Evolutionary conservation across 106 monocot species (phyloP).

Genomic region (Ottelia alismoides): DNA sequence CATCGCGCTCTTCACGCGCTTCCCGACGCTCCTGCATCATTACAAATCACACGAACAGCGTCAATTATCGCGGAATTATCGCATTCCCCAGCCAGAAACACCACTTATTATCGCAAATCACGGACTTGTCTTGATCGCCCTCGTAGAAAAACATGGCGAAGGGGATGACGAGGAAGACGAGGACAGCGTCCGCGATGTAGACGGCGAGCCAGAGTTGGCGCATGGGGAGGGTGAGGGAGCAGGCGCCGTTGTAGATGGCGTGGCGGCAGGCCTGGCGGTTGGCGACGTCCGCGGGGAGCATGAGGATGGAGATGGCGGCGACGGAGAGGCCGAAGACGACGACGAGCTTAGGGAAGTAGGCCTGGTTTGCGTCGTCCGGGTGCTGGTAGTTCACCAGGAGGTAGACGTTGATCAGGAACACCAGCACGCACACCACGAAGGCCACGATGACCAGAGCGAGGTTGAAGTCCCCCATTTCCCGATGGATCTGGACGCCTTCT

Average conservation of each 20-base stretch:
- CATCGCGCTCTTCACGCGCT: slow-evolving; percentile 65
- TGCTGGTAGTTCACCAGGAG: slow-evolving; percentile 92
- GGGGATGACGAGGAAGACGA: slow-evolving; percentile 87
- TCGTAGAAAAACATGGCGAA: slow-evolving; percentile 99
- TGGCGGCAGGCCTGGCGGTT: slow-evolving; percentile 73
- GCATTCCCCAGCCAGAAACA: too few species aligned
- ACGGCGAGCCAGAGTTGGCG: slow-evolving; percentile 87
- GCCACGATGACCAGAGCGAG: slow-evolving; percentile 87
- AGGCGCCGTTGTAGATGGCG: slow-evolving; percentile 83
- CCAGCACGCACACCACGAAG: slow-evolving; percentile 55
- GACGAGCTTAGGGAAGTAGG: slow-evolving; percentile 88
- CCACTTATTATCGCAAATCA: too few species aligned
- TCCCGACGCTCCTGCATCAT: slow-evolving; percentile 46
- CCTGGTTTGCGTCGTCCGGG: slow-evolving; percentile 90
- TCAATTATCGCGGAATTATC: too few species aligned
- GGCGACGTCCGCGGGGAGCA: slow-evolving; percentile 97
- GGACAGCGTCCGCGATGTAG: slow-evolving; percentile 68
- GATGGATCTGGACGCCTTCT: not conserved
- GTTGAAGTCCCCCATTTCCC: slow-evolving; percentile 88
- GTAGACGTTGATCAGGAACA: slow-evolving; percentile 73
- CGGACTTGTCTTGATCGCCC: slow-evolving; percentile 93
- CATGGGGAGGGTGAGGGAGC: slow-evolving; percentile 80
- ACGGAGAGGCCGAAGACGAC: slow-evolving; percentile 81
- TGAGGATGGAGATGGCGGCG: slow-evolving; percentile 89
- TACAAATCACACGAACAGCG: too few species aligned